phyloP scores from a whole-genome alignment of 2,329 filamentous ascomycete genomes.

The Ceratocystis diversiconidia region DNA sequence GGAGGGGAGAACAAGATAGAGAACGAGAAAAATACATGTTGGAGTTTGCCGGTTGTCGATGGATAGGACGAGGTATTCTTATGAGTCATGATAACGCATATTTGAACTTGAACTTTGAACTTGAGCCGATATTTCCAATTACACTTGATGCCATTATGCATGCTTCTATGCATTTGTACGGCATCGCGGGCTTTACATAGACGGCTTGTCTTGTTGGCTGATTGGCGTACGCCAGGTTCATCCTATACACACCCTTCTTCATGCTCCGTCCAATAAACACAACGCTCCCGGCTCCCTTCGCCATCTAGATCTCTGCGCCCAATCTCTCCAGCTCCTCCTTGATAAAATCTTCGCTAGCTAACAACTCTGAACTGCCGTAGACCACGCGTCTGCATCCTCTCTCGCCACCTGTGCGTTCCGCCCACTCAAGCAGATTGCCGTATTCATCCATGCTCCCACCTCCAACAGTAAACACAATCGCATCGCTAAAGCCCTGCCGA shows the following conservation, averaged over 20 bases:
- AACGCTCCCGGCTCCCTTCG: not conserved
- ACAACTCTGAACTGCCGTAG: conserved; percentile 81
- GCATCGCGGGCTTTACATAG: too few relatives aligned
- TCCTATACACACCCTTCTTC: not conserved
- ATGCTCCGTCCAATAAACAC: too few relatives aligned
- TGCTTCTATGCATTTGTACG: too few relatives aligned
- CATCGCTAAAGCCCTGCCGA: conserved; percentile 76
- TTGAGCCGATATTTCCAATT: too few relatives aligned
- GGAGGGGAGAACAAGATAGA: not conserved
- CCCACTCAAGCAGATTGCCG: conserved; percentile 94
- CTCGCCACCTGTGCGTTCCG: conserved; percentile 55
- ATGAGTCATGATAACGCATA: not conserved
- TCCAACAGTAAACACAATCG: conserved; percentile 86
- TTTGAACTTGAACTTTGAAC: not conserved
- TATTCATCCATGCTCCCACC: conserved; percentile 99
- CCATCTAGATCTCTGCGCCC: conserved; percentile 37
- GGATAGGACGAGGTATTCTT: not conserved
- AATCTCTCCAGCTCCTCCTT: conserved; percentile 48
- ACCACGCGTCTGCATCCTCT: conserved; percentile 62
- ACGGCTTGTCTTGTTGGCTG: too few relatives aligned
- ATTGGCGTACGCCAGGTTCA: not conserved
- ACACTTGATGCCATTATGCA: too few relatives aligned
- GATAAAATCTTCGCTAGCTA: conserved; percentile 55
- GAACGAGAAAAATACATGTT: not conserved
- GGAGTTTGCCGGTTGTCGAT: too few relatives aligned